phyloP scores from a whole-genome alignment of 768 basidiomycete species.

The Podaxis rugospora region DNA sequence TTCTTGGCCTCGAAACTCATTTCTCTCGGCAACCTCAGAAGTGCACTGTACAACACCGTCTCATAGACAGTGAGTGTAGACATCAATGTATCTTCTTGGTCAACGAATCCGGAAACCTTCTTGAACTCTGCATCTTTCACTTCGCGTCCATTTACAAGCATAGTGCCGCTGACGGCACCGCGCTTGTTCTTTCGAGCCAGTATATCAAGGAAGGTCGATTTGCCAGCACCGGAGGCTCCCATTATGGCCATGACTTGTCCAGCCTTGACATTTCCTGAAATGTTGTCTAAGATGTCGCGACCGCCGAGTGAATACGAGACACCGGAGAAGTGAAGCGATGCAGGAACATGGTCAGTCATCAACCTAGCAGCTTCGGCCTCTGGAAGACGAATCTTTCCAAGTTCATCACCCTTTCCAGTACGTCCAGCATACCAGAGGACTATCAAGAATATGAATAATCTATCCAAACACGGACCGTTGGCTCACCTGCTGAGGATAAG shows the following conservation, averaged over 20 bases:
- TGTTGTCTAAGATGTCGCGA: conserved; percentile 68
- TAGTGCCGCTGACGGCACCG: conserved; percentile 68
- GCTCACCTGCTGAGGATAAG: conserved; percentile 54
- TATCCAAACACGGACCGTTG: not conserved
- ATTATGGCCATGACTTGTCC: conserved; percentile 95
- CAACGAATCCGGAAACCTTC: conserved; percentile 89
- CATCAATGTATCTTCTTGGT: conserved; percentile 98
- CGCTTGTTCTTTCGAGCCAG: conserved; percentile 88
- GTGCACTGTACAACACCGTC: conserved; percentile 90
- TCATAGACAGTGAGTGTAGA: conserved; percentile 97
- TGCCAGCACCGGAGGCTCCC: conserved; percentile 96
- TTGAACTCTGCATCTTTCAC: conserved; percentile 74
- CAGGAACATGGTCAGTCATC: conserved; percentile 93
- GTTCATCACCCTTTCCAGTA: conserved; percentile 57
- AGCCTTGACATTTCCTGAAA: conserved; percentile 80
- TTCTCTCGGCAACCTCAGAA: conserved; percentile 85
- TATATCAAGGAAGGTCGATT: conserved; percentile 95
- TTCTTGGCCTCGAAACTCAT: conserved; percentile 97
- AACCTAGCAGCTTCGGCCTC: conserved; percentile 78
- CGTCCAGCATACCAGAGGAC: conserved; percentile 93
- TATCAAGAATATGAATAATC: conserved; percentile 8
- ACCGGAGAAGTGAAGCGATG: conserved; percentile 85
- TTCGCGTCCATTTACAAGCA: conserved; percentile 81
- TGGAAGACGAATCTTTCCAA: conserved; percentile 71
- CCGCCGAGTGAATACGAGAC: conserved; percentile 73